Evolutionary conservation across 768 basidiomycete genomes (phyloP), one percentile per base, ranked within the genome.

Genomic region (Lactarius hengduanensis): DNA sequence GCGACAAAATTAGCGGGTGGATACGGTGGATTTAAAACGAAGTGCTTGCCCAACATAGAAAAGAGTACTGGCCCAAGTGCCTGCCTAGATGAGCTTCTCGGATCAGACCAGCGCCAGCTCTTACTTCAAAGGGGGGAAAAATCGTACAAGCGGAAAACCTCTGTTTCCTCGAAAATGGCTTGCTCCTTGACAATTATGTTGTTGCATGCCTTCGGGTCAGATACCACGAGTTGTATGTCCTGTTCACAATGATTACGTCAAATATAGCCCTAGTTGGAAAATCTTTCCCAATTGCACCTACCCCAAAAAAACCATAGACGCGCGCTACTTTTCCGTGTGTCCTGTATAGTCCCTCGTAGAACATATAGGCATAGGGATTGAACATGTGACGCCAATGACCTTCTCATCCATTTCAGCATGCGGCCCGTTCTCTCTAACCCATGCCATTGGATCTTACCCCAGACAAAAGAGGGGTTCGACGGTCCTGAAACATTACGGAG

Each of bases 201-300:
- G 22, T 68, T 40, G 11, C 61, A 69, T 47, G 57, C 47, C 22
- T 50, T 63, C 28, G 70, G 67, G 32, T 72, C 66, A 56, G 58
- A 72, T 9, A 66, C 56, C 26, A 65, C 61, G 9, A 71, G 58
- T 9, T 50, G 58, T 53, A 45, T 54, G 36, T 22, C 54, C 67
- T 68, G 26, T 50, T 36, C 26, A n/a, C 8, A 1, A 9, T 4
- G 30, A 38, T 32, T 43, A 13, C n/a, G n/a, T 32, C 8, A 10
- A 30, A 9, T 26, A 9, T 26, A 28, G 22, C n/a, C 41, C n/a
- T 41, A 16, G 55, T 30, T 18, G 18, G 8, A 47, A 47, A 47
- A 20, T 50, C 47, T 22, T 5, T 13, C 22, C 22, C n/a, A 50
- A 26, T 50, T 50, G 47, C 8, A 59, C 58, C 8, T 26, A 38